phyloP scores from a whole-genome alignment of 2,329 filamentous ascomycete species.

The Eutypella sp. region DNA sequence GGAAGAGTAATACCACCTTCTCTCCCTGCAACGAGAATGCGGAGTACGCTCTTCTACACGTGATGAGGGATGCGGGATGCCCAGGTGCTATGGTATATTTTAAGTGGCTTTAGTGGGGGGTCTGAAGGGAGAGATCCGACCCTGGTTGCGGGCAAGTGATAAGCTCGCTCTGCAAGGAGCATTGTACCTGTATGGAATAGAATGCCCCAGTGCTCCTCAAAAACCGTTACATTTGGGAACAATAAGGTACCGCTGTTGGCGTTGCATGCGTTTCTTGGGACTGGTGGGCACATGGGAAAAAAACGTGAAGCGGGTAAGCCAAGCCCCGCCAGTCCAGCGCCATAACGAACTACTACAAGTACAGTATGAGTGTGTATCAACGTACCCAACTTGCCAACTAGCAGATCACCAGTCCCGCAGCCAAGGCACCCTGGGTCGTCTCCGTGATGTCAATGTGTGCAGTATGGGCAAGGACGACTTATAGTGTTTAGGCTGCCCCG shows the following conservation, averaged over 20 bases:
- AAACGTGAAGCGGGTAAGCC: background rate
- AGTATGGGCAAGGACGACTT: background rate
- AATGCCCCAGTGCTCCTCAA: too few relatives aligned
- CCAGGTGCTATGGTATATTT: too few relatives aligned
- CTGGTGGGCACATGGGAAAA: background rate
- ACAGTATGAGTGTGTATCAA: too few relatives aligned
- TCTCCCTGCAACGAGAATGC: too few relatives aligned
- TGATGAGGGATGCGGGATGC: too few relatives aligned
- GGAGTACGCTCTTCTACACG: too few relatives aligned
- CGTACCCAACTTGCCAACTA: background rate
- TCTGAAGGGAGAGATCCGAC: too few relatives aligned
- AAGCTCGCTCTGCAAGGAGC: background rate
- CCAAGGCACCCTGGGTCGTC: background rate
- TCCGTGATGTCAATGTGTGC: background rate
- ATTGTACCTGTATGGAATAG: background rate
- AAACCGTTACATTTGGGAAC: background rate
- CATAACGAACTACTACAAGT: too few relatives aligned
- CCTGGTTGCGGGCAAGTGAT: background rate
- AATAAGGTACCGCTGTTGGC: slow-evolving; percentile 1
- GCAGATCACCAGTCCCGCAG: background rate
- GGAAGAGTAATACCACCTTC: too few relatives aligned
- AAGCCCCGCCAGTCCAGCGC: too few relatives aligned
- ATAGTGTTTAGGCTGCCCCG: too few relatives aligned
- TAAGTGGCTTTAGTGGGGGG: too few relatives aligned
- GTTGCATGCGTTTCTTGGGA: background rate